Percentiles rank a stretch among this genome's conserved stretches.
phyloP scores from a whole-genome alignment of 805 yeast genomes.

The Kuraishia hungarica region DNA sequence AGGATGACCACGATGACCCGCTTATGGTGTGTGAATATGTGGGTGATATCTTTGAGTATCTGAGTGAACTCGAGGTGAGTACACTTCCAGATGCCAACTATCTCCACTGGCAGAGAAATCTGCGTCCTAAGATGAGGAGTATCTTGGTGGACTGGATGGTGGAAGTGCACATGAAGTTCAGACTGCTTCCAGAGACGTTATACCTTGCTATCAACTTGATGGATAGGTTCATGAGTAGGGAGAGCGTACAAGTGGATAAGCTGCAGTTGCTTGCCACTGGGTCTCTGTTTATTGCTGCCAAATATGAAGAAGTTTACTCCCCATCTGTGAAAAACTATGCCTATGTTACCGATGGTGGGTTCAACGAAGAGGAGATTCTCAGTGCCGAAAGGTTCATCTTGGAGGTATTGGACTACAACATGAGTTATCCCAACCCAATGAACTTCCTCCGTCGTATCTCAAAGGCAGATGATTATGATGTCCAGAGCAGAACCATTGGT shows the following conservation, averaged over 20 bases:
- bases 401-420: conserved; percentile 61
- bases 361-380: conserved; percentile 70
- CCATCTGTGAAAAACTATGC: conserved; percentile 84
- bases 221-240: conserved; percentile 79
- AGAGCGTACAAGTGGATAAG: conserved; percentile 67
- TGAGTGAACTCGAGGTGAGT: conserved; percentile 61
- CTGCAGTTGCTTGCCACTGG: conserved; percentile 84
- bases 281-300: conserved; percentile 81
- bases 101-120: conserved; percentile 50
- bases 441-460: conserved; percentile 83
- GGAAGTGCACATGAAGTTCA: conserved; percentile 78
- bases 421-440: conserved; percentile 85
- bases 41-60: conserved; percentile 73
- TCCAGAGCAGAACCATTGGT: conserved; percentile 75
- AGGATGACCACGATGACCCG: conserved; percentile 62
- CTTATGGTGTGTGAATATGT: conserved; percentile 93
- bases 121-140: conserved; percentile 78
- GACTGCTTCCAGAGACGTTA: conserved; percentile 79
- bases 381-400: conserved; percentile 77
- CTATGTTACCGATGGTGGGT: conserved; percentile 81
- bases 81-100: conserved; percentile 72
- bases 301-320: conserved; percentile 84
- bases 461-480: conserved; percentile 85
- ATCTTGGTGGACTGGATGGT: conserved; percentile 92
- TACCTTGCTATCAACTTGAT: conserved; percentile 75